Percentiles rank a stretch among this genome's conserved stretches.
Conservation (phyloP, 148 eudicot species). For the Agrostemma githago region DNA sequence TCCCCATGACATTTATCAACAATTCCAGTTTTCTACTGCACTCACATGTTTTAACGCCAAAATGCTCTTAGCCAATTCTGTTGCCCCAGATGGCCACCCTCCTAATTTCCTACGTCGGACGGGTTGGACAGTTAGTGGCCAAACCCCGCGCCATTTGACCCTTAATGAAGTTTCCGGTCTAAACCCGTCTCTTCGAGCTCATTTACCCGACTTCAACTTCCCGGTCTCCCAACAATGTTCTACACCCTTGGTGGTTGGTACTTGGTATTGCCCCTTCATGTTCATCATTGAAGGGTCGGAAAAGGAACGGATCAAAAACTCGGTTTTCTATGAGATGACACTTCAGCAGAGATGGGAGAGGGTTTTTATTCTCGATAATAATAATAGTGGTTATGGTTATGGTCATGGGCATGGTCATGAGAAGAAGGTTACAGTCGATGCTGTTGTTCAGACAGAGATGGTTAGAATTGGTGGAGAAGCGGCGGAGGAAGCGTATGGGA, state of each 20-base stretch:
- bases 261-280: constrained; percentile 74
- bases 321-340: constrained; percentile 57
- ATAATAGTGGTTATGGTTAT: constrained; percentile 16
- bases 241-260: constrained; percentile 48
- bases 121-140: constrained; percentile 37
- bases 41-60: constrained; percentile 18
- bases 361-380: constrained; percentile 37
- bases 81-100: constrained; percentile 50
- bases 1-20: constrained; percentile 57
- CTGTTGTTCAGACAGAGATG: constrained; percentile 35
- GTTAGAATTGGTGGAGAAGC: constrained; percentile 33
- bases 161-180: constrained; percentile 55
- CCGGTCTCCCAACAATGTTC: constrained; percentile 28
- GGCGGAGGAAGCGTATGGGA: constrained; percentile 32
- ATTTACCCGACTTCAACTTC: constrained; percentile 41
- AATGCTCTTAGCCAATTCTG: constrained; percentile 40
- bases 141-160: constrained; percentile 28
- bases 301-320: constrained; percentile 39
- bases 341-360: constrained; percentile 74
- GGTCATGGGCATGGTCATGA: not conserved
- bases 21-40: constrained; percentile 38
- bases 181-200: constrained; percentile 43
- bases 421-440: constrained; percentile 36
- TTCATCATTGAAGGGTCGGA: constrained; percentile 51
- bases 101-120: constrained; percentile 45